Conservation (phyloP, 805 yeast genomes). For the Barnettozyma sp. region DNA sequence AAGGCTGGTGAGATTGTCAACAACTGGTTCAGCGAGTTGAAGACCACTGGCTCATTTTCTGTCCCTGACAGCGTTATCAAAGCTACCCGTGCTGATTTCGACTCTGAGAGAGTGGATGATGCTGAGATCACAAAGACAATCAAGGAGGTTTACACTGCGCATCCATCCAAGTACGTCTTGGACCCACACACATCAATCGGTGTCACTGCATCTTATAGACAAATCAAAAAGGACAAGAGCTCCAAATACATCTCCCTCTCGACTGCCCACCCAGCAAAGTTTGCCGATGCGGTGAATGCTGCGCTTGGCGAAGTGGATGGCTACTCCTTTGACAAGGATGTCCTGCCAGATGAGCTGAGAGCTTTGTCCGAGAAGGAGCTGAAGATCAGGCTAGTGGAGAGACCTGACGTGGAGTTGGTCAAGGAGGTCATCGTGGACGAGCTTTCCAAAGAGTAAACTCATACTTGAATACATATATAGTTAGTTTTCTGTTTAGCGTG, state of each 20-base stretch:
- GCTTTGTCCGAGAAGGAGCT: slow-evolving; percentile 63
- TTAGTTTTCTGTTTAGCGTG: no score
- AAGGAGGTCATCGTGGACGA: slow-evolving; percentile 72
- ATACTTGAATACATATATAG: no score
- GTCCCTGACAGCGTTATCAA: slow-evolving; percentile 60
- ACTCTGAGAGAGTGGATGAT: slow-evolving; percentile 74
- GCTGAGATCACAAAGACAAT: slow-evolving; percentile 76
- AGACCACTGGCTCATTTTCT: slow-evolving; percentile 64
- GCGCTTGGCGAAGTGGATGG: slow-evolving; percentile 61
- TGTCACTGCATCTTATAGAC: slow-evolving; percentile 65
- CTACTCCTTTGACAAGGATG: slow-evolving; percentile 82
- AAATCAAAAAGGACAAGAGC: slow-evolving; percentile 37
- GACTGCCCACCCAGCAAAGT: slow-evolving; percentile 99
- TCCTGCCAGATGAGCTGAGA: slow-evolving; percentile 82
- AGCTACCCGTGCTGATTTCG: slow-evolving; percentile 64
- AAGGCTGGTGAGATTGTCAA: slow-evolving; percentile 71
- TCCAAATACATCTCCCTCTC: slow-evolving; percentile 66
- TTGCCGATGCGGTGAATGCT: slow-evolving; percentile 88
- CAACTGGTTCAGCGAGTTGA: slow-evolving; percentile 74
- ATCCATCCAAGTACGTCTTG: slow-evolving; percentile 61
- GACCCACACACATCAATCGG: slow-evolving; percentile 99
- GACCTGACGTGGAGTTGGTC: slow-evolving; percentile 65
- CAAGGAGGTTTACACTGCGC: slow-evolving; percentile 54
- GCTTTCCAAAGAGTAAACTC: slow-evolving; percentile 39
- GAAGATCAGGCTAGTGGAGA: slow-evolving; percentile 64